These are phyloP conservation scores for Pseudomonodictys pantanalensis DNA, from an alignment of 495 filamentous ascomycete genomes.

Conservation along the genomic window DNA sequence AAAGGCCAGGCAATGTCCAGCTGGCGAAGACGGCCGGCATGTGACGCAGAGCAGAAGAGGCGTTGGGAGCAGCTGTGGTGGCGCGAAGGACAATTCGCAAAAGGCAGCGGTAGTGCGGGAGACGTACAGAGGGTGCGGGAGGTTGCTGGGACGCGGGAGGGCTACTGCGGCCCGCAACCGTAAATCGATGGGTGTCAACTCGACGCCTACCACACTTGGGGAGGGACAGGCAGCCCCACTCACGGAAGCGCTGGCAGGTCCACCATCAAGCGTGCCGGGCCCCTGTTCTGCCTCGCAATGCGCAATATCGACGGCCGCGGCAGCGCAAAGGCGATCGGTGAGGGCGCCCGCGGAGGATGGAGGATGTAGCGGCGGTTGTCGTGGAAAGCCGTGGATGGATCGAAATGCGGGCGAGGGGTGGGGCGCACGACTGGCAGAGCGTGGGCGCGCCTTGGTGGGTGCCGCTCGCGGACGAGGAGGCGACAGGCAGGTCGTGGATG, in stretches of 20 bases:
- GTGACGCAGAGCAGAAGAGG: too few species aligned
- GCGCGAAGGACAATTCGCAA: background rate
- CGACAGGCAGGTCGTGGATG: conserved; percentile 1
- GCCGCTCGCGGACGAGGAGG: background rate
- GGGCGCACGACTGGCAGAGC: background rate
- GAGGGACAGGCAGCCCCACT: conserved; percentile 8
- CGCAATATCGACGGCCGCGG: background rate
- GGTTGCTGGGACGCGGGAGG: background rate
- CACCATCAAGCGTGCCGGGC: conserved; percentile 8
- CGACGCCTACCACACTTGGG: background rate
- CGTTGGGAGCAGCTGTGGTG: too few species aligned
- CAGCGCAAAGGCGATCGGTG: conserved; percentile 8
- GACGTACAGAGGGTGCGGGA: background rate
- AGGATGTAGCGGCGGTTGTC: background rate
- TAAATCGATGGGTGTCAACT: conserved; percentile 2
- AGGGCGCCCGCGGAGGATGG: background rate
- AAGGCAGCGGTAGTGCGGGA: background rate
- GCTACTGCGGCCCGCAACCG: conserved; percentile 5
- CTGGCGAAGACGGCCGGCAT: too few species aligned
- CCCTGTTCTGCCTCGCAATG: background rate
- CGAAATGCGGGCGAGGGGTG: background rate
- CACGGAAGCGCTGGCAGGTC: conserved; percentile 9
- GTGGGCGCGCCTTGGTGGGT: background rate
- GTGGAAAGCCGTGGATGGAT: conserved; percentile 13
- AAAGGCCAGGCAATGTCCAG: too few species aligned